Base-by-base conservation (phyloP, 2,329 filamentous ascomycete genomes). In the Venturia nashicola region DNA sequence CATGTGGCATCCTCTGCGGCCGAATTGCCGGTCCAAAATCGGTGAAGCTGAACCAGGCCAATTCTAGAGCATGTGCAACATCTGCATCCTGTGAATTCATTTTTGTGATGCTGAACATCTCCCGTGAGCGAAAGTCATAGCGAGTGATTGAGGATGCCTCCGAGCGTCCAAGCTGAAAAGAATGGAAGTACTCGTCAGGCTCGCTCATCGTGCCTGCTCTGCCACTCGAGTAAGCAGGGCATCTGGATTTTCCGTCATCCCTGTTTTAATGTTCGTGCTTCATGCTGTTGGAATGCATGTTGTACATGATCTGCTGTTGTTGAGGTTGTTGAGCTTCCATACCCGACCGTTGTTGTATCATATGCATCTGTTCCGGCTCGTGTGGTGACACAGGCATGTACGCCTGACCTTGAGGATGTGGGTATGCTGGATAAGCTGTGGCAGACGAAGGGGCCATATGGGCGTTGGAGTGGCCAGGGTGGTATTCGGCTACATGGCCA, bases 271-370 rank as follows among this genome's bases (percentile, higher is more conserved):
- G 55, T 59, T 76, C 74, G 32, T 72, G 72, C 68, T 76, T 76
- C 73, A 76, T 74, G 46, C 46, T 51, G 66, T 75, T 75, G 8
- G 71, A 69, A 51, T 70, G 70, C 67, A 74, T 71, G 61, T 73
- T 73, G 62, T 76, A 76, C 69, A 76, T 75, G 66, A 76, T 75
- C 65, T 75, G 73, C 39, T 57, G 51, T 66, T 75, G 73, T n/a
- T 67, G 66, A 42, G 61, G 71, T 42, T 67, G 65, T 36, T 67
- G 66, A 43, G 63, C 71, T 36, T 67, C 67, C 65, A 67, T 64
- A 9, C 46, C 61, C 34, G 57, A 34, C 11, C 64, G 59, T 69
- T 70, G 69, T 32, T 57, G 51, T 69, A 76, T 76, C 73, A 76
- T 74, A 61, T 72, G 72, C 72, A 75, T 72, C 70, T 73, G 73